Percentiles rank a stretch among this genome's conserved stretches.
These are phyloP conservation scores for Eimeria falciformis DNA, from an alignment of 169 alveolate genomes.

Conservation along the genomic window DNA sequence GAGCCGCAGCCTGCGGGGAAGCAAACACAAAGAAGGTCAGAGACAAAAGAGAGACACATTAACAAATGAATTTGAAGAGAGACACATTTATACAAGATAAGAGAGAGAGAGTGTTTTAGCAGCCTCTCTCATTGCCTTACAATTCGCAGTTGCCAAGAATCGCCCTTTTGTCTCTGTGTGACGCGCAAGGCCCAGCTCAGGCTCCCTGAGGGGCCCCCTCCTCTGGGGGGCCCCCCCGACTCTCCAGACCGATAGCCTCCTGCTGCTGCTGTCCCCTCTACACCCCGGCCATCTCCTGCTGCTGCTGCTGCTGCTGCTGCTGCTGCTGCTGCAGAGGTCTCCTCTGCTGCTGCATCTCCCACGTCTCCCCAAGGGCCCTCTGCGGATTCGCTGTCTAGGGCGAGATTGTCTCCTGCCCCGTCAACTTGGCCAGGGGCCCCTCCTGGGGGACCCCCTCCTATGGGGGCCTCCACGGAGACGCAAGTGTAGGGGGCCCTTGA, in stretches of 20 bases:
- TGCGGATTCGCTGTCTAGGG: neutral
- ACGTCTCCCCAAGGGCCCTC: slow-evolving; percentile 3
- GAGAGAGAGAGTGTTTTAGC: neutral
- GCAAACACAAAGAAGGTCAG: neutral
- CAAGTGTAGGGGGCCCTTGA: slow-evolving; percentile 38
- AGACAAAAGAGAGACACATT: neutral
- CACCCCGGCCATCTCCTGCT: no score
- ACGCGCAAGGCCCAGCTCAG: slow-evolving; percentile 17
- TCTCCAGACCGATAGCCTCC: neutral
- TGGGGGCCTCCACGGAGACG: slow-evolving; percentile 23
- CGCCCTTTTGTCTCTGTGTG: neutral
- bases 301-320: slow-evolving; percentile 37
- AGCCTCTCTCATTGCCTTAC: neutral
- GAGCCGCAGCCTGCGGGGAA: slow-evolving; percentile 14
- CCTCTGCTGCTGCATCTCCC: neutral
- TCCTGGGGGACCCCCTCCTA: neutral
- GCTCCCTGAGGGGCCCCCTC: slow-evolving; percentile 14
- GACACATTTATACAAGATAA: neutral
- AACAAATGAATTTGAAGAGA: neutral
- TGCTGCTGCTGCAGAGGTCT: neutral
- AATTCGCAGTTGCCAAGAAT: slow-evolving; percentile 46
- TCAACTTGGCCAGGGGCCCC: neutral
- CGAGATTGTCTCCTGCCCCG: neutral
- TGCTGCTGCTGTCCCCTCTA: neutral
- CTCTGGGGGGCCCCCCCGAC: neutral